A percentile compares a stretch with the other conserved stretches of the same genome.
Evolutionary conservation across 1,139 yeast genomes (phyloP).

Genomic region (Nakaseomyces nivariensis): DNA sequence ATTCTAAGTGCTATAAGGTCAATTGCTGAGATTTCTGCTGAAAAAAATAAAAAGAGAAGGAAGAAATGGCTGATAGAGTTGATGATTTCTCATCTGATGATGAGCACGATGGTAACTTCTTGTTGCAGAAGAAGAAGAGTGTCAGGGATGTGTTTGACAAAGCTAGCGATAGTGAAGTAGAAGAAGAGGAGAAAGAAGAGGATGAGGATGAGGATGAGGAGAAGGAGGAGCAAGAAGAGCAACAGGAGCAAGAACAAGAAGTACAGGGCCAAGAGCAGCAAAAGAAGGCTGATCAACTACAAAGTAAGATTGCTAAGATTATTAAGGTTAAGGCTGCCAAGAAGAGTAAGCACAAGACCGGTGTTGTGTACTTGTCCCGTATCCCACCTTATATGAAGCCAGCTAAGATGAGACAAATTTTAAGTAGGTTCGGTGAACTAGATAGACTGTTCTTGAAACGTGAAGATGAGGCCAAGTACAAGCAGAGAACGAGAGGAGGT

Average conservation of each 20-base stretch:
- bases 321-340: constrained; percentile 42
- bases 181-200: neutral
- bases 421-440: constrained; percentile 72
- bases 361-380: constrained; percentile 81
- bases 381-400: constrained; percentile 99
- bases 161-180: neutral
- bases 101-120: neutral
- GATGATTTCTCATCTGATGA: constrained; percentile 2
- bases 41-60: neutral
- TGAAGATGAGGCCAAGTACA: constrained; percentile 60
- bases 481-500: constrained; percentile 68
- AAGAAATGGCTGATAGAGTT: neutral
- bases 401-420: constrained; percentile 69
- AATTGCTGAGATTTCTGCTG: too few relatives aligned
- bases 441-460: constrained; percentile 83
- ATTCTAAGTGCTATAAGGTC: too few relatives aligned
- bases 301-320: constrained; percentile 6
- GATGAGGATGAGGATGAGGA: neutral
- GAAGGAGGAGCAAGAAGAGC: neutral
- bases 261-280: neutral
- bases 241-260: neutral
- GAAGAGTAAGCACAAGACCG: constrained; percentile 57
- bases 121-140: constrained; percentile 1
- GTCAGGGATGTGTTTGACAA: neutral
- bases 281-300: neutral